phyloP scores from a whole-genome alignment of 2,329 filamentous ascomycete genomes.

The Botrytis byssoidea region DNA sequence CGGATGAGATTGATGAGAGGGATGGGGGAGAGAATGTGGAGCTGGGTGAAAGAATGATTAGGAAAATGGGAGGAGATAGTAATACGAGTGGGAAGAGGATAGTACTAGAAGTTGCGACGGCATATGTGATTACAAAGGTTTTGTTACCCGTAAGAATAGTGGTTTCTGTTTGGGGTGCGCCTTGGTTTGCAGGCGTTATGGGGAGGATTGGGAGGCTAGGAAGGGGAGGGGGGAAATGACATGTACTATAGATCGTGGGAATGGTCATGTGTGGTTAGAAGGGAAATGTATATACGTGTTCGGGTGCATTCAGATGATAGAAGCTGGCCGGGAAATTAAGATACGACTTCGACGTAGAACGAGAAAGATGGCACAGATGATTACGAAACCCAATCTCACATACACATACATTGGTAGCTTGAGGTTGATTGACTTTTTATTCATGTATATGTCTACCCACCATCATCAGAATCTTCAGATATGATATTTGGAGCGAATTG shows the following conservation, averaged over 20 bases:
- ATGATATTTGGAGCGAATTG: not conserved
- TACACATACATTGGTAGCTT: not conserved
- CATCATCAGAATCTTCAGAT: not conserved
- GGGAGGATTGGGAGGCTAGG: conserved; percentile 44
- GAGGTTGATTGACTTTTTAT: conserved; percentile 4
- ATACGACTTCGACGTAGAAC: not conserved
- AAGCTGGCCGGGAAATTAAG: not conserved
- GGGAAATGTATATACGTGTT: not conserved
- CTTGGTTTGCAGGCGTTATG: conserved; percentile 80
- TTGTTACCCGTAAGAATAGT: conserved; percentile 75
- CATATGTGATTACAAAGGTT: conserved; percentile 87
- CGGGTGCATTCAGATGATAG: not conserved
- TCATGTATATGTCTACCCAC: not conserved
- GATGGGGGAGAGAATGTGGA: conserved; percentile 28
- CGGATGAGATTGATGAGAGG: not conserved
- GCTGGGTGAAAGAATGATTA: conserved; percentile 32
- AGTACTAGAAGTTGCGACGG: conserved; percentile 69
- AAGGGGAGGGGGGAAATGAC: conserved; percentile 18
- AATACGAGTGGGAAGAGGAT: conserved; percentile 45
- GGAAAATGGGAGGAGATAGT: conserved; percentile 30
- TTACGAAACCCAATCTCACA: not conserved
- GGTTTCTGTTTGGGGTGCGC: conserved; percentile 82
- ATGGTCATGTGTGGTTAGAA: not conserved
- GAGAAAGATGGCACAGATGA: not conserved
- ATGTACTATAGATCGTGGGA: not conserved